A percentile compares a stretch with the other conserved stretches of the same genome.
These are phyloP conservation scores for Diplodia mutila DNA, from an alignment of 2,329 filamentous ascomycete species.

Conservation along the genomic window DNA sequence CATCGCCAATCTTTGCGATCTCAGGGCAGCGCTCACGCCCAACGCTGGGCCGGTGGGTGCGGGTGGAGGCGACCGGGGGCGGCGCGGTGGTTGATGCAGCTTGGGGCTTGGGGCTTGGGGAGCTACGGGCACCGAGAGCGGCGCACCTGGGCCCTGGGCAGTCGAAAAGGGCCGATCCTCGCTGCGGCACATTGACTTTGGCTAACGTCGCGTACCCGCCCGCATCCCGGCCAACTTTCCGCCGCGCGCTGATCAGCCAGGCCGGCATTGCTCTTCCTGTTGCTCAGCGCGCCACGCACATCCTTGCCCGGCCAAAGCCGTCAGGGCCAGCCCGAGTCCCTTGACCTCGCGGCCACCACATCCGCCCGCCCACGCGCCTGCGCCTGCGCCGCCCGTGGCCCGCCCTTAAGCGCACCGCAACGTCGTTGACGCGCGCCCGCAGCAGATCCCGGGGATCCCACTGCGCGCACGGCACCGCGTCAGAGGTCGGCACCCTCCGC, in stretches of 20 bases:
- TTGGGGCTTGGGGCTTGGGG: background rate
- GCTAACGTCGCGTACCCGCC: constrained; percentile 24
- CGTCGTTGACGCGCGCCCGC: background rate
- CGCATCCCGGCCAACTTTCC: constrained; percentile 19
- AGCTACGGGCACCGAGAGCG: background rate
- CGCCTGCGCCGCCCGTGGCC: background rate
- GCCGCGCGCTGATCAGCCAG: constrained; percentile 7
- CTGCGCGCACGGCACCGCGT: background rate
- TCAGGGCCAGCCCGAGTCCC: background rate
- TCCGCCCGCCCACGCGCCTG: too few relatives aligned
- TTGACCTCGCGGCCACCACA: background rate
- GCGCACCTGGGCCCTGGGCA: background rate
- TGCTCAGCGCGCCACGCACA: constrained; percentile 12
- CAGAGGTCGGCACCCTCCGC: constrained; percentile 7
- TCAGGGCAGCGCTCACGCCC: constrained; percentile 9
- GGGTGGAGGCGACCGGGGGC: constrained; percentile 24
- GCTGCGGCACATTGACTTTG: constrained; percentile 17
- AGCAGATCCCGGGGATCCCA: constrained; percentile 20
- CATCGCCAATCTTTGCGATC: constrained; percentile 24
- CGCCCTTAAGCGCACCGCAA: background rate
- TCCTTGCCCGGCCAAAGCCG: constrained; percentile 11
- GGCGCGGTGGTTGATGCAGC: constrained; percentile 1
- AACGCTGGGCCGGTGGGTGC: constrained; percentile 8
- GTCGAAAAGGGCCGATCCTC: constrained; percentile 24
- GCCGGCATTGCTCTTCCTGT: background rate